Evolutionary conservation across 2,329 filamentous ascomycete genomes (phyloP), one percentile per base, ranked within the genome.

Genomic region (Stagonosporopsis vannaccii): DNA sequence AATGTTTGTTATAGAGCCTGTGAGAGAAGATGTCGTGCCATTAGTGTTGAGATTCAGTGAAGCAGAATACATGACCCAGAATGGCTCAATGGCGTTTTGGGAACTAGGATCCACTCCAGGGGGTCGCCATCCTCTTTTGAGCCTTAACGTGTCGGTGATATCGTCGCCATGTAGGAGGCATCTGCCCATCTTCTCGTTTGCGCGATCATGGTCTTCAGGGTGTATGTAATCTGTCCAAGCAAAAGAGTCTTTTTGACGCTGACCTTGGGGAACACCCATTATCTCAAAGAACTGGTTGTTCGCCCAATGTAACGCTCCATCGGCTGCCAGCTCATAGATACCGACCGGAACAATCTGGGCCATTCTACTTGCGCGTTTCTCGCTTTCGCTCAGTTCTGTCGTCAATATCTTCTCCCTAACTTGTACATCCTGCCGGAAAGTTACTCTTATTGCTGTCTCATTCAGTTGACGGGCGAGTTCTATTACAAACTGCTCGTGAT

Each of bases 1-100:
- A 19, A 75, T 73, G 35, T 75, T 70, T 2, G 69, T 67, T 17
- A 75, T 59, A 4, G 67, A 69, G 8, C 74, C 74, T 42, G 70
- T 69, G 15, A 55, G 45, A 2, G 45, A 55, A 12, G 25, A 26
- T 13, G 36, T 23, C 11, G 40, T 37, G 23, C 37, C 30, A 15
- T 49, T 32, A 8, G 39, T 6, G 1, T 33, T 37, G 20, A 45
- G 47, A 48, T 49, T 39, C 7, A 49, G 54, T 11, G 49, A 49
- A 3, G 54, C 48, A 17, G 54, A 48, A 13, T 52, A 52, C 37
- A 58, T 28, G n/a, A 58, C 26, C 54, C 54, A 58, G 17, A 36
- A 58, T 3, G 49, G 48, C 45, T 43, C 54, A 15, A 17, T 33
- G 2, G 43, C 30, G n/a, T 40, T 4, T 22, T 12, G 28, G 6